phyloP scores from a whole-genome alignment of 176 grass and related monocot genomes.

The Paspalum notatum region DNA sequence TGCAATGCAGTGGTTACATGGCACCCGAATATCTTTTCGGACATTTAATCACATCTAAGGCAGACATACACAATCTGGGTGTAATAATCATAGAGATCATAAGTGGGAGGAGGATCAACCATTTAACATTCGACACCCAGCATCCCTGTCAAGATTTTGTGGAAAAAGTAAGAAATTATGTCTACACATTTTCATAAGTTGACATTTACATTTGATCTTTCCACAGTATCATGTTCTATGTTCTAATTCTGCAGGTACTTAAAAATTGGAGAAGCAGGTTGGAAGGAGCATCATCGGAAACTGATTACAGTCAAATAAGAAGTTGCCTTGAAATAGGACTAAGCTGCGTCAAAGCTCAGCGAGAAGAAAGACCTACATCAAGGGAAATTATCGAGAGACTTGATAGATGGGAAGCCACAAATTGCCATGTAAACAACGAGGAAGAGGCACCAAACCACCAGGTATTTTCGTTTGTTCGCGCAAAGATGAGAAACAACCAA shows the following conservation, averaged over 20 bases:
- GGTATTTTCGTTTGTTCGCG: too few species aligned
- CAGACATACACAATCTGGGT: conserved; percentile 3
- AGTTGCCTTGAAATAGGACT: conserved; percentile 9
- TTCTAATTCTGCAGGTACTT: background rate
- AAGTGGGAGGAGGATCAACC: background rate
- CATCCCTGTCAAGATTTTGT: background rate
- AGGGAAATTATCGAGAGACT: background rate
- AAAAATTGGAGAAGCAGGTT: background rate
- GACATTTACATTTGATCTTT: background rate
- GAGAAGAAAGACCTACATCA: background rate
- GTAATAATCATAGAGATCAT: background rate
- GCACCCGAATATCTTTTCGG: background rate
- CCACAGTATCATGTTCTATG: background rate
- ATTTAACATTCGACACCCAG: background rate
- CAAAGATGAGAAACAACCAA: too few species aligned
- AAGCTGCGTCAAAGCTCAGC: background rate
- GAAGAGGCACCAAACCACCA: too few species aligned
- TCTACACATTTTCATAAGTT: background rate
- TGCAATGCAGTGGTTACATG: background rate
- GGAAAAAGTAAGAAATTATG: background rate
- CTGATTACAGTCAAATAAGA: background rate
- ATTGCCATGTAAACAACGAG: background rate
- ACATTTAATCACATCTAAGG: background rate
- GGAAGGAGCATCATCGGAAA: background rate
- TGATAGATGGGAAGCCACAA: background rate